Percentiles rank a stretch among this genome's conserved stretches.
Conservation (phyloP, 768 basidiomycete genomes). For the Trametes cingulata region DNA sequence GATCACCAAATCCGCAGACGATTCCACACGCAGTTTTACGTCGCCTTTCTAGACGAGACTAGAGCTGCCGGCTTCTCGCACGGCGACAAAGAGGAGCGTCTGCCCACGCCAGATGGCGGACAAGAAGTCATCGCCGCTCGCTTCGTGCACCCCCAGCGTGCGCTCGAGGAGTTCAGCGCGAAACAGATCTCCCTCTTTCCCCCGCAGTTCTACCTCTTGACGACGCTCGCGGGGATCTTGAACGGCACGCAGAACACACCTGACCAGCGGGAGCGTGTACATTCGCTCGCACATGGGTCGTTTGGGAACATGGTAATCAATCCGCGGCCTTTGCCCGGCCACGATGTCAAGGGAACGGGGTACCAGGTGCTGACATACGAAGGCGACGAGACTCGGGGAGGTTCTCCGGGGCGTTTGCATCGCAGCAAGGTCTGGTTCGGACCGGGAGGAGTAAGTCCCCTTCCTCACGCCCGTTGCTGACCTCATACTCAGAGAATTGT, state of each 20-base stretch:
- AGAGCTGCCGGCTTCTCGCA: slow-evolving; percentile 50
- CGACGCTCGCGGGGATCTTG: slow-evolving; percentile 58
- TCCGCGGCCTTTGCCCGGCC: slow-evolving; percentile 42
- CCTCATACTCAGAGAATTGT: not conserved
- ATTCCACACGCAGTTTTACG: slow-evolving; percentile 71
- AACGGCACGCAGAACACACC: slow-evolving; percentile 41
- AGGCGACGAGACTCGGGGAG: slow-evolving; percentile 69
- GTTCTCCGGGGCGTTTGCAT: slow-evolving; percentile 59
- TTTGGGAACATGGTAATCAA: slow-evolving; percentile 67
- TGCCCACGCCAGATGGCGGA: slow-evolving; percentile 70
- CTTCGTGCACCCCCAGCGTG: slow-evolving; percentile 58
- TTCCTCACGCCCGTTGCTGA: not conserved
- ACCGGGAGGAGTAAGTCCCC: slow-evolving; percentile 50
- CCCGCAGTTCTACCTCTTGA: slow-evolving; percentile 71
- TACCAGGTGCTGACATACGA: slow-evolving; percentile 59
- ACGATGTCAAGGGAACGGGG: slow-evolving; percentile 42
- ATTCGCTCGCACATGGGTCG: slow-evolving; percentile 47
- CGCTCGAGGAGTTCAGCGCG: slow-evolving; percentile 51
- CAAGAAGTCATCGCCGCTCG: slow-evolving; percentile 69
- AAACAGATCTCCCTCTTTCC: slow-evolving; percentile 65
- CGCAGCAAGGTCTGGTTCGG: slow-evolving; percentile 51
- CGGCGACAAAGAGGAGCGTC: slow-evolving; percentile 54
- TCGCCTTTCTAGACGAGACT: slow-evolving; percentile 55
- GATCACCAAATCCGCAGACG: slow-evolving; percentile 43
- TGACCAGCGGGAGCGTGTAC: slow-evolving; percentile 48